Base-by-base conservation (phyloP, 2,329 filamentous ascomycete species). In the Rosellinia necatrix region DNA sequence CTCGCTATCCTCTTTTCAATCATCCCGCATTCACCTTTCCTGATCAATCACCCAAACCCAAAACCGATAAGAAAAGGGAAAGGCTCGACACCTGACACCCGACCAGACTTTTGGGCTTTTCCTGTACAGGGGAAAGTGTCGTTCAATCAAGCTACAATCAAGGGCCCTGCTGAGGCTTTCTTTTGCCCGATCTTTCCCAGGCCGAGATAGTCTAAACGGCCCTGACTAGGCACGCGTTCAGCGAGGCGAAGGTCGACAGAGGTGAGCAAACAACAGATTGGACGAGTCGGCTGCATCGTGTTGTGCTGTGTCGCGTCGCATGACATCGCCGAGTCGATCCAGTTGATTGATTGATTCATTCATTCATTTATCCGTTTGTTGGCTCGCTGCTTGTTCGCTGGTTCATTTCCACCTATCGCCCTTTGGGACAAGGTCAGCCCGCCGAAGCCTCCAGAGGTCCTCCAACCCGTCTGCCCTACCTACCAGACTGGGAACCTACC, bases 1-100 rank as follows among this genome's bases (percentile, higher is more conserved):
- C 73, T 76, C 74, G 71, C 75, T 77, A 77, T 77, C 70, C 76
- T 78, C 74, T 76, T 78, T 78, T 77, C 74, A 76, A 72, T 65
- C 76, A 76, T 74, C 75, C 73, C 73, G 75, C 74, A 75, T 72
- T 76, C 70, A 72, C 75, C 72, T 74, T 77, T 72, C 75, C 75
- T 74, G 71, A 76, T 77, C 74, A 72, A 76, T 76, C 73, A 63
- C 70, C 67, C 70, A 64, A 61, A 71, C 65, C 66, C 64, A 69
- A 71, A 66, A 68, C 68, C 72, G 73, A 70, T 69, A 57, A 59
- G 53, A 62, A 62, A 62, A 58, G 41, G 60, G 60, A 62, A 62
- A 60, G 60, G 60, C 60, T 62, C 58, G 51, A 60, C 58, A 60
- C 46, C 53, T 61, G 59, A 61, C 53, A 60, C 52, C 56, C 35